phyloP scores from a whole-genome alignment of 129 eudicot genomes.

The Saposhnikovia divaricata region DNA sequence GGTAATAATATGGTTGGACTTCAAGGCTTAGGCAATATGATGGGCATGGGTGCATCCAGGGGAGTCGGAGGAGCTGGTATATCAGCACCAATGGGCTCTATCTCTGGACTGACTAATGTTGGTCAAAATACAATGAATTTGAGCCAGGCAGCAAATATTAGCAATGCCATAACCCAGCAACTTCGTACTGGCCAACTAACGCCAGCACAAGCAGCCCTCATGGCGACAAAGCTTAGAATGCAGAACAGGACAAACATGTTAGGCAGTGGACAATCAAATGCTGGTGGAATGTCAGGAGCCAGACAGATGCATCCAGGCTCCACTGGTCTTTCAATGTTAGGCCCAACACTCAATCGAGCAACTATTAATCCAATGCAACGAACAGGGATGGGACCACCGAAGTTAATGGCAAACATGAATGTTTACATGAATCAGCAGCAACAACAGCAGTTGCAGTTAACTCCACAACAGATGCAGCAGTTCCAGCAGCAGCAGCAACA shows the following conservation, averaged over 20 bases:
- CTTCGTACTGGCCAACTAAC: slow-evolving; percentile 44
- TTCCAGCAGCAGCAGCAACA: slow-evolving; percentile 31
- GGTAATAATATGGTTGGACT: slow-evolving; percentile 67
- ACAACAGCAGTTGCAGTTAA: slow-evolving; percentile 35
- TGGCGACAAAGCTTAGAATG: slow-evolving; percentile 50
- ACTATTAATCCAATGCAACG: slow-evolving; percentile 65
- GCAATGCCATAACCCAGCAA: slow-evolving; percentile 56
- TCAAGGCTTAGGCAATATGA: slow-evolving; percentile 68
- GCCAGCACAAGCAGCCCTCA: slow-evolving; percentile 40
- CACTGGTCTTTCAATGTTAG: slow-evolving; percentile 65
- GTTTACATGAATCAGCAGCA: slow-evolving; percentile 46
- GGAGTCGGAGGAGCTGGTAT: slow-evolving; percentile 56
- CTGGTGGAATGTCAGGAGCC: slow-evolving; percentile 55
- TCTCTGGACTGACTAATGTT: slow-evolving; percentile 54
- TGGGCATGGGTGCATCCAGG: slow-evolving; percentile 56
- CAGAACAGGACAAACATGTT: slow-evolving; percentile 41
- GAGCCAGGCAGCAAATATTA: slow-evolving; percentile 51
- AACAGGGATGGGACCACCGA: slow-evolving; percentile 61
- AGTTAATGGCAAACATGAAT: slow-evolving; percentile 58
- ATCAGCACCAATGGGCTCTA: slow-evolving; percentile 55
- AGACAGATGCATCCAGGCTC: slow-evolving; percentile 75
- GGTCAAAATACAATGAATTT: slow-evolving; percentile 48
- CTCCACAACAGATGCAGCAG: slow-evolving; percentile 32
- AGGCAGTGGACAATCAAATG: slow-evolving; percentile 40
- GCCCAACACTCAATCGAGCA: slow-evolving; percentile 46